Evolutionary conservation across 2,329 filamentous ascomycete genomes (phyloP), one percentile per base, ranked within the genome.

Genomic region (Fusarium solani-melongenae): DNA sequence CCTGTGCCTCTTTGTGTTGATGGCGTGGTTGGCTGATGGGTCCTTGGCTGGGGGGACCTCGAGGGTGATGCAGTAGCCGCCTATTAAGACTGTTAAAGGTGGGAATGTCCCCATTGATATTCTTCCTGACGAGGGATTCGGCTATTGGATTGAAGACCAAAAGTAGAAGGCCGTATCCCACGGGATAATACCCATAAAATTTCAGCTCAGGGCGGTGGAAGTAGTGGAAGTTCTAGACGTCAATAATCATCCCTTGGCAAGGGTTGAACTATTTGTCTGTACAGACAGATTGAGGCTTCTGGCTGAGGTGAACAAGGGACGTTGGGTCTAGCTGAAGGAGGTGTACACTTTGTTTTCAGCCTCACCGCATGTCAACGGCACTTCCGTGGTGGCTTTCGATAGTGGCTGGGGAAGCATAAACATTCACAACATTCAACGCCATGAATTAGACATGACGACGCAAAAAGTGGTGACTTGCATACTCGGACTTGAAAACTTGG

Each of bases 1-100:
- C 46, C 4, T 51, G 51, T 36, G 10, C 46, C 27, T 51, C 71
- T 74, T 74, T 49, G 58, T 51, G 33, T 71, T 66, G 64, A 69
- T 57, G 29, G 70, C 29, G 31, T 63, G 36, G 38, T 24, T 59
- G 46, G 49, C 27, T 34, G 24, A 44, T 49, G 31, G 34, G 31
- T 24, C 22, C 5, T 49, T 36, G 31, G 11, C 34, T 39, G 55
- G 55, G 34, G 29, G 57, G 29, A 24, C 22, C 38, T 57, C 14
- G 41, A 70, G 55, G 57, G 17, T 44, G 27, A 38, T 41, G 11
- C 46, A 51, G 46, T 51, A 53, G 46, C 17, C 46, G 46, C 46
- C 27, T 17, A 31, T 53, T 7, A 29, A n/a, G 22, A 49, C 24
- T 49, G 44, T 20, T 31, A 51, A 51, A 31, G 17, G 46, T 31